Evolutionary conservation across 1,139 yeast genomes (phyloP), one percentile per base, ranked within the genome.

Genomic region (Hyphopichia buzzinii): DNA sequence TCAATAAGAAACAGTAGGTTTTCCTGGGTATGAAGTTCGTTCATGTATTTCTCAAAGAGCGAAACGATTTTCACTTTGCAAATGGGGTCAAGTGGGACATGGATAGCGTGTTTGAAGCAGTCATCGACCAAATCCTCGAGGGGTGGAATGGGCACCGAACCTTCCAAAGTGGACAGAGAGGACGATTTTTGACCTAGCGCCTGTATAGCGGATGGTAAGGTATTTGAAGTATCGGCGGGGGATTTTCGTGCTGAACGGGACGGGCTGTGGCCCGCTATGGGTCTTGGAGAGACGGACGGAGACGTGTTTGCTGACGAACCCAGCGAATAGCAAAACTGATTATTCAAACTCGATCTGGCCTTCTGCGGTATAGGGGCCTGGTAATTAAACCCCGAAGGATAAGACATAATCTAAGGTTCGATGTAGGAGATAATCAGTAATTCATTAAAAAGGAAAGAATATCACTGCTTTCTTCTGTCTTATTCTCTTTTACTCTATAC

Each of bases 1-100:
- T 70, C 73, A 5, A 74, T 58, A 29, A 74, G 51, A 43, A 74
- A 74, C 34, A 59, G 50, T 32, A 74, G 56, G 48, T 72, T 74
- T 49, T 74, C 80, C 40, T 59, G 61, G 47, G 75, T 69, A 44
- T 72, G 78, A 13, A 59, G 45, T 10, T 55, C 45, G 12, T 34
- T 35, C 6, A 54, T 42, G 34, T 46, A 57, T 8, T 47, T 43
- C 24, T 47, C 49, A 30, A 62, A 62, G 15, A 42, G 42, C 17
- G 46, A 44, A 8, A 56, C 52, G 21, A 48, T 36, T 10, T 41
- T 36, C 23, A 10, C 23, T n/a, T 42, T 24, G 28, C 45, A 47
- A 2, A 34, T 17, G 1, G 38, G 35, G 26, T 50, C 52, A 12
- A 41, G 34, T 11, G 58, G 38, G 35, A 49, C 48, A 30, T 49